Conservation (phyloP, 2,329 filamentous ascomycete genomes). For the Acephala macrosclerotiorum region DNA sequence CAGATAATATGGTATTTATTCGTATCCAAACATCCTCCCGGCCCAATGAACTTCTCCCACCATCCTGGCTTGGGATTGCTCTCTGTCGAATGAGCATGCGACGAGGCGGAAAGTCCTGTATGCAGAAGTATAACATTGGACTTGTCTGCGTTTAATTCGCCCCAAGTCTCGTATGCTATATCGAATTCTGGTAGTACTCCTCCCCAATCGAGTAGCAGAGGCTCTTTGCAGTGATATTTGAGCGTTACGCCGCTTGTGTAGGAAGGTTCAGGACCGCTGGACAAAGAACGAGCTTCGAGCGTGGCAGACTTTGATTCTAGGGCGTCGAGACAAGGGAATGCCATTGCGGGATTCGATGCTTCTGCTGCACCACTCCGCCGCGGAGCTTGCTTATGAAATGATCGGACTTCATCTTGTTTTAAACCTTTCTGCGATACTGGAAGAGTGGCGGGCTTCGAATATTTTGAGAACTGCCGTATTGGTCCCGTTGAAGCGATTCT, state of each 20-base stretch:
- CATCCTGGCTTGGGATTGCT: slow-evolving; percentile 88
- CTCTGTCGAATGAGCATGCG: slow-evolving; percentile 92
- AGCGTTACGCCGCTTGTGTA: slow-evolving; percentile 92
- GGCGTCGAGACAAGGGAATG: slow-evolving; percentile 89
- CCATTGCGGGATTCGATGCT: slow-evolving; percentile 83
- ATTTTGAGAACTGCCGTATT: slow-evolving; percentile 29
- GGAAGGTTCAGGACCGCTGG: slow-evolving; percentile 86
- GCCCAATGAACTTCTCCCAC: slow-evolving; percentile 99
- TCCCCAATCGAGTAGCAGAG: slow-evolving; percentile 91
- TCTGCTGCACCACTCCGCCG: slow-evolving; percentile 31
- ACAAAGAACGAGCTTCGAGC: slow-evolving; percentile 71
- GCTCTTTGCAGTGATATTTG: slow-evolving; percentile 74
- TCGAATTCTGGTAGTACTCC: slow-evolving; percentile 89
- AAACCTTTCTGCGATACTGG: slow-evolving; percentile 9
- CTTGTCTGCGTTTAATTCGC: slow-evolving; percentile 76
- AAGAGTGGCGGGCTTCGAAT: slow-evolving; percentile 18
- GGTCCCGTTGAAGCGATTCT: slow-evolving; percentile 22
- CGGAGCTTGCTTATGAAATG: slow-evolving; percentile 34
- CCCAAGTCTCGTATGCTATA: slow-evolving; percentile 95
- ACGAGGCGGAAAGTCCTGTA: slow-evolving; percentile 95
- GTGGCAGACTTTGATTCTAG: slow-evolving; percentile 79
- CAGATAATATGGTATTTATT: slow-evolving; percentile 93
- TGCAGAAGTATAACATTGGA: slow-evolving; percentile 92
- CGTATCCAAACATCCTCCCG: slow-evolving; percentile 84
- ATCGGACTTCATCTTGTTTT: slow-evolving; percentile 29